phyloP scores from a whole-genome alignment of 208 protist genomes.

The Acanthamoeba quina region DNA sequence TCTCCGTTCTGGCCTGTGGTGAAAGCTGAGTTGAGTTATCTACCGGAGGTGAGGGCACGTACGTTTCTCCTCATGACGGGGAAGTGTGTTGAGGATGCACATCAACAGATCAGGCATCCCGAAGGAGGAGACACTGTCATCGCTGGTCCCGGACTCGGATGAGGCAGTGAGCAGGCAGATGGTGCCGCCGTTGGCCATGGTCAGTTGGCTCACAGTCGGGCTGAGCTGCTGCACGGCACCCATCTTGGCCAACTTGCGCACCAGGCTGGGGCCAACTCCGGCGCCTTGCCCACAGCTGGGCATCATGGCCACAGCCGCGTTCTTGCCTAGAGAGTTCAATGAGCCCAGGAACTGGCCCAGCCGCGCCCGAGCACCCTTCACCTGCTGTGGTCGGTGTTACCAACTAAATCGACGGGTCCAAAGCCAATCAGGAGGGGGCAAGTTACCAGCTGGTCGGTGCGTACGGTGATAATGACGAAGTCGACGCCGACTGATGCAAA shows the following conservation, averaged over 20 bases:
- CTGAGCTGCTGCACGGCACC: background rate
- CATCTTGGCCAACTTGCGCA: too few species aligned
- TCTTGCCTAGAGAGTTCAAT: background rate
- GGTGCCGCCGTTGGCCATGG: background rate
- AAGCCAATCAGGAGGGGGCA: too few species aligned
- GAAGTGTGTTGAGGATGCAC: background rate
- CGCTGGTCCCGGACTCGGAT: background rate
- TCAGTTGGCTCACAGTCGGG: background rate
- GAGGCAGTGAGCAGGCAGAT: background rate
- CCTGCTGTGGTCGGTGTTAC: too few species aligned
- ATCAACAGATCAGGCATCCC: background rate
- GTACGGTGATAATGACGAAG: background rate
- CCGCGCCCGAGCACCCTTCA: too few species aligned
- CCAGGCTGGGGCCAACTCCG: too few species aligned
- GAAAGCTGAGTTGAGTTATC: too few species aligned
- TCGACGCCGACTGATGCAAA: background rate
- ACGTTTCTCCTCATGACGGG: background rate
- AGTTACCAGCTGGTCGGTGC: background rate
- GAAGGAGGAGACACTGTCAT: too few species aligned
- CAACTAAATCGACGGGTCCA: too few species aligned
- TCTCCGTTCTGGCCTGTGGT: too few species aligned
- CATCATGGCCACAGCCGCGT: background rate
- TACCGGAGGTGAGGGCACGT: background rate
- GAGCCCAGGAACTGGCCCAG: background rate
- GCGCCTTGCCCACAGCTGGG: too few species aligned